These are phyloP conservation scores for Whalleya microplaca DNA, from an alignment of 2,329 filamentous ascomycete genomes.

Conservation along the genomic window DNA sequence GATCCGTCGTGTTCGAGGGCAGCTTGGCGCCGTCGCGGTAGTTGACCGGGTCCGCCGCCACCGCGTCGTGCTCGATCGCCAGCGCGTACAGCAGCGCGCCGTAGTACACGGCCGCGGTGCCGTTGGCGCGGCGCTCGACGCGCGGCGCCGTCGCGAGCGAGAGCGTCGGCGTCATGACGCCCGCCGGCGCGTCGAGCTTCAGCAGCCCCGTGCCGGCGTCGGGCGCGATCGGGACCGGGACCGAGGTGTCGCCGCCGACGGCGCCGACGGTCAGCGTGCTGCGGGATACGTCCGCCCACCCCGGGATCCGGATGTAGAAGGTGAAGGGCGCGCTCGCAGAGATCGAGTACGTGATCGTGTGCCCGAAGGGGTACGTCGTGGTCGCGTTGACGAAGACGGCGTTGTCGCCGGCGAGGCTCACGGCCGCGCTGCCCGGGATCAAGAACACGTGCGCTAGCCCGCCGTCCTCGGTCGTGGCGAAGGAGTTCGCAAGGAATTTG, in stretches of 20 bases:
- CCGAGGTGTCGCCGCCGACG: not conserved
- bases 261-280: too few relatives aligned
- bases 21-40: constrained; percentile 21
- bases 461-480: constrained; percentile 43
- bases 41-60: constrained; percentile 8
- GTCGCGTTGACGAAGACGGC: constrained; percentile 44
- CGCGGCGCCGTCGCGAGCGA: constrained; percentile 23
- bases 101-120: constrained; percentile 29
- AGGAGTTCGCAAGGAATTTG: constrained; percentile 53
- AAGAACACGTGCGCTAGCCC: constrained; percentile 53
- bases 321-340: constrained; percentile 31
- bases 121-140: constrained; percentile 24
- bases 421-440: constrained; percentile 45
- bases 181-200: constrained; percentile 16
- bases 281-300: constrained; percentile 20
- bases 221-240: constrained; percentile 6
- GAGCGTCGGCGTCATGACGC: constrained; percentile 9
- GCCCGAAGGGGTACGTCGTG: constrained; percentile 49
- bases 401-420: constrained; percentile 40
- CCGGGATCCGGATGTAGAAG: constrained; percentile 33
- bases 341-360: constrained; percentile 34
- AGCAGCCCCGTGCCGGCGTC: constrained; percentile 14
- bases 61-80: constrained; percentile 26
- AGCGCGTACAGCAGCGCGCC: constrained; percentile 33
- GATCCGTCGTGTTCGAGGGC: constrained; percentile 21